Evolutionary conservation across 2,329 filamentous ascomycete genomes (phyloP).

Genomic region (Cadophora sp.): DNA sequence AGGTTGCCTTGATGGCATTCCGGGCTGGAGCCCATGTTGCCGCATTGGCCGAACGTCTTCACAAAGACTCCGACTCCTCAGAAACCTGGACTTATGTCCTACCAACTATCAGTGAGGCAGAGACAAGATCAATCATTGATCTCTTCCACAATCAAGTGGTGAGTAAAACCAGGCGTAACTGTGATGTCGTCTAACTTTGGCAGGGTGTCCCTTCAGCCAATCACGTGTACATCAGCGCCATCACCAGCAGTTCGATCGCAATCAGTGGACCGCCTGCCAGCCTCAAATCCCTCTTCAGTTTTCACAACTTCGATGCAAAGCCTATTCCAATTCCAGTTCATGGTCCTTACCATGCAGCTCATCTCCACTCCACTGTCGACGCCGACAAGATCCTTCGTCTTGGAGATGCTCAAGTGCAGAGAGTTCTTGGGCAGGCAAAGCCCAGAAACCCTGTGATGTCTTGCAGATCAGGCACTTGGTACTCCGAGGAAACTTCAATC

Average conservation of each 20-base stretch:
- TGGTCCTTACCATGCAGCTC: conserved; percentile 63
- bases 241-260: conserved; percentile 56
- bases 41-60: conserved; percentile 30
- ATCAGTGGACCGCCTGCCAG: conserved; percentile 62
- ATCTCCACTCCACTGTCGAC: conserved; percentile 56
- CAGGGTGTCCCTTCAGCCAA: conserved; percentile 53
- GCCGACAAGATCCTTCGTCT: conserved; percentile 55
- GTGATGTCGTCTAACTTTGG: conserved; percentile 20
- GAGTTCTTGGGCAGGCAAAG: conserved; percentile 51
- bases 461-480: conserved; percentile 46
- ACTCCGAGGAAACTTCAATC: conserved; percentile 27
- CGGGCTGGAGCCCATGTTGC: conserved; percentile 46
- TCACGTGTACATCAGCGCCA: conserved; percentile 61
- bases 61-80: conserved; percentile 50
- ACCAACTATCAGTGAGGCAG: conserved; percentile 59
- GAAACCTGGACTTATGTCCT: conserved; percentile 73
- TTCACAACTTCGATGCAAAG: conserved; percentile 50
- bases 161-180: conserved; percentile 35
- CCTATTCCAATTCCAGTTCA: conserved; percentile 59
- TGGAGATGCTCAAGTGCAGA: conserved; percentile 49
- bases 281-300: conserved; percentile 52
- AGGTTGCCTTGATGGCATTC: conserved; percentile 71
- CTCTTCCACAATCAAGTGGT: conserved; percentile 65
- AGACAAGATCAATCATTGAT: conserved; percentile 57
- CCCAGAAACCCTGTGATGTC: conserved; percentile 59